Evolutionary conservation across 2,329 filamentous ascomycete species (phyloP), one percentile per base, ranked within the genome.

Genomic region (Hypoxylon sp.): DNA sequence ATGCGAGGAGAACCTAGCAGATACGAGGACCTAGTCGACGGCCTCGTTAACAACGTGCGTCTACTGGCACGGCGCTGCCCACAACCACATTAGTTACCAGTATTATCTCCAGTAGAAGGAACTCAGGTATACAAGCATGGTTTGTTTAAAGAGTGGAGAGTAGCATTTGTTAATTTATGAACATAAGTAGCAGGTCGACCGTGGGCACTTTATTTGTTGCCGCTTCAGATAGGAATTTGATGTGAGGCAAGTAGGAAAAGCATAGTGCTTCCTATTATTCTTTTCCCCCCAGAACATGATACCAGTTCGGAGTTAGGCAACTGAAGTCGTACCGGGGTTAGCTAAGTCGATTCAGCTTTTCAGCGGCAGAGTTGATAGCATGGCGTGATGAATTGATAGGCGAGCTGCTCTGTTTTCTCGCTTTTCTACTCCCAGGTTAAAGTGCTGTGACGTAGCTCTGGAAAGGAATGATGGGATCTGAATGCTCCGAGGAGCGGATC

Each of bases 1-100:
- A 82, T 85, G 72, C 79, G 78, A 4, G 82, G 83, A 1, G 82
- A 85, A 61, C 82, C 84, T 5, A 89, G 90, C 73, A 87, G 85
- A 58, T 94, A 91, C 77, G 84, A 88, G 61, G 86, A 89, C 50
- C 80, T 95, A 13, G 87, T 96, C 2, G 89, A 91, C 68, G 91
- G 91, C 0, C 88, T 96, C 69, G 81, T 95, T 62, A 91, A 94
- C 78, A 95, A 96, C 73, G 83, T 92, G 37, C 85, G 89, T 17
- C 83, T 90, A 30, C 80, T 93, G 35, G 85, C 87, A 0, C 75
- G 79, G 59, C 72, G 61, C 20, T 79, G 74, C 54, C 74, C 73
- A 22, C 64, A 42, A 14, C 56, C 51, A 11, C 48, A 35, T 8
- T 27, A 57, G 33, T 59, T 35, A 55, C 31, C 25, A 33, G 22